These are phyloP conservation scores for Salix udensis DNA, from an alignment of 345 rosid species.

Conservation along the genomic window DNA sequence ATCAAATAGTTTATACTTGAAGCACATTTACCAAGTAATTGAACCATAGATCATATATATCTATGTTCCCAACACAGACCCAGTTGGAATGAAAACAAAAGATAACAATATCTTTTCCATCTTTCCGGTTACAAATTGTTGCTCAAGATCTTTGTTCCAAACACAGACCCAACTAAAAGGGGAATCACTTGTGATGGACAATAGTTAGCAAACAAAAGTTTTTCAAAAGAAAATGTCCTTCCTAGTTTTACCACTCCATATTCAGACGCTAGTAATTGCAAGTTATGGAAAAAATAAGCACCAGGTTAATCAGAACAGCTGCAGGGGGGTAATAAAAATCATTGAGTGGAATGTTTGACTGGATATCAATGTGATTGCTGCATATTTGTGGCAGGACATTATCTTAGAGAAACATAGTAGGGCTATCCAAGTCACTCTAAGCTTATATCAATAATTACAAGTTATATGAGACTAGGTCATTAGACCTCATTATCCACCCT, in stretches of 20 bases:
- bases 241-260: not conserved
- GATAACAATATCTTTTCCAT: too few relatives aligned
- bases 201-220: too few relatives aligned
- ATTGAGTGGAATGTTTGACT: not conserved
- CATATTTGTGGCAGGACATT: not conserved
- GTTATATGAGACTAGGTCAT: not conserved
- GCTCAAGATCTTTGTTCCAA: not conserved
- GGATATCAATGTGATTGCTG: not conserved
- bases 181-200: too few relatives aligned
- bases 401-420: not conserved
- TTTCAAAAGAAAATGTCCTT: too few relatives aligned
- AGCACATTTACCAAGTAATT: too few relatives aligned
- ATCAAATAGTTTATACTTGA: too few relatives aligned
- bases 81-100: too few relatives aligned
- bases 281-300: not conserved
- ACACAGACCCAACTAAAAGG: not conserved
- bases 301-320: not conserved
- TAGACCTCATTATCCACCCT: not conserved
- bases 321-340: not conserved
- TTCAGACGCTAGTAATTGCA: not conserved
- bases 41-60: too few relatives aligned
- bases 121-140: too few relatives aligned
- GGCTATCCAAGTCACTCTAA: not conserved
- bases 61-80: too few relatives aligned
- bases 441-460: not conserved